These are phyloP conservation scores for Sphenostylis stenocarpa DNA, from an alignment of 306 rosid species.

Conservation along the genomic window DNA sequence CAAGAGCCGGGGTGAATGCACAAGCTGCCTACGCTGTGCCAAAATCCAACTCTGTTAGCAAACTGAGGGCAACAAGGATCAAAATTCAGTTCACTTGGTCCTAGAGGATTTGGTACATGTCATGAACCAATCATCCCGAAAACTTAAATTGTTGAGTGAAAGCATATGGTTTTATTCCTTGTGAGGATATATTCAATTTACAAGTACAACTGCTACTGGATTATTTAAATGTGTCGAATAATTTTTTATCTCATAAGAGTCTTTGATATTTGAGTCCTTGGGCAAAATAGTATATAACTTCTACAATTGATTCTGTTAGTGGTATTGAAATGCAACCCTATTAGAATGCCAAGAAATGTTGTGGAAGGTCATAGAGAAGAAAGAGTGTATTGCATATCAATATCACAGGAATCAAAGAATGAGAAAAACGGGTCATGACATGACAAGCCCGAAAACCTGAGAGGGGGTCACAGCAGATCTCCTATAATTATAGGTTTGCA, in stretches of 20 bases:
- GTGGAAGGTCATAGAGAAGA: not conserved
- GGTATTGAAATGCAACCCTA: not conserved
- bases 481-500: not conserved
- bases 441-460: not conserved
- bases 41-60: not conserved
- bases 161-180: not conserved
- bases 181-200: not conserved
- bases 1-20: not conserved
- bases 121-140: not conserved
- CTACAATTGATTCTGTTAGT: not conserved
- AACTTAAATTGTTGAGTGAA: not conserved
- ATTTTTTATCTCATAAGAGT: not conserved
- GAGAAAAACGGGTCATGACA: not conserved
- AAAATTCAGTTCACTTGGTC: not conserved
- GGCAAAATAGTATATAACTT: not conserved
- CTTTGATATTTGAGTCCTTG: conserved; percentile 1
- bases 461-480: not conserved
- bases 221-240: not conserved
- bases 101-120: not conserved
- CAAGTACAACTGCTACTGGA: not conserved
- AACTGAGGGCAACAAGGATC: not conserved
- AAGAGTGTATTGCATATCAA: not conserved
- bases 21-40: not conserved
- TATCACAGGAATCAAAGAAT: not conserved
- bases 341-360: not conserved